Base-by-base conservation (phyloP, 2,329 filamentous ascomycete genomes). In the Phialophora chinensis region DNA sequence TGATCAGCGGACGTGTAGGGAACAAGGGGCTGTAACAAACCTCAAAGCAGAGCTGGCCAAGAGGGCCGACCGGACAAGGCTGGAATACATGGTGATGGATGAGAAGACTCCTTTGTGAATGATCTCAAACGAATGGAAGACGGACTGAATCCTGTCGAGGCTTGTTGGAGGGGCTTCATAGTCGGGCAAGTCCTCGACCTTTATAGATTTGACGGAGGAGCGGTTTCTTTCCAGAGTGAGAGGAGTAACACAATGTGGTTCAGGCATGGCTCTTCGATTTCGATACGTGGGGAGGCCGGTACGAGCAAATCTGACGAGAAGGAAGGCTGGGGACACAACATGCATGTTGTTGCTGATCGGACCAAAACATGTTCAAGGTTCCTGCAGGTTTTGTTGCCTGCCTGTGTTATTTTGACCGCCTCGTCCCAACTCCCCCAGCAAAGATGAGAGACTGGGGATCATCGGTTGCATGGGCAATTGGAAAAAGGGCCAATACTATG, bases 71-170 rank as follows among this genome's bases (percentile, higher is more conserved):
- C 8, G 25, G n/a, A 35, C 11, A 17, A 33, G n/a, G 53, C 29
- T 31, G 53, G 29, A 55, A 35, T 31, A 33, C 53, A 55, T 55
- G 29, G 17, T 55, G 8, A 7, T 49, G 23, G 6, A 55, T 11
- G 53, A 55, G 53, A 55, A 20, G 29, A 27, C 17, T 33, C 29
- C 17, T 31, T 4, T 20, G 17, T 31, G 25, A 55, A 31, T 55
- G 38, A 55, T 33, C 29, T 55, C 29, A 55, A 55, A 33, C 53
- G 53, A 55, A 35, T 33, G 53, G 53, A 35, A 55, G 53, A 55
- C 53, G 29, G 53, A 55, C 14, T 55, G 14, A 55, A 55, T 55
- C 53, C 53, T 55, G 53, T 55, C 53, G 53, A 35, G 27, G 25
- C 25, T 31, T 55, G 53, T n/a, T 55, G 25, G n/a, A n/a, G 10